These are phyloP conservation scores for Kodamaea nitidulidarum DNA, from an alignment of 805 yeast species.

Conservation along the genomic window DNA sequence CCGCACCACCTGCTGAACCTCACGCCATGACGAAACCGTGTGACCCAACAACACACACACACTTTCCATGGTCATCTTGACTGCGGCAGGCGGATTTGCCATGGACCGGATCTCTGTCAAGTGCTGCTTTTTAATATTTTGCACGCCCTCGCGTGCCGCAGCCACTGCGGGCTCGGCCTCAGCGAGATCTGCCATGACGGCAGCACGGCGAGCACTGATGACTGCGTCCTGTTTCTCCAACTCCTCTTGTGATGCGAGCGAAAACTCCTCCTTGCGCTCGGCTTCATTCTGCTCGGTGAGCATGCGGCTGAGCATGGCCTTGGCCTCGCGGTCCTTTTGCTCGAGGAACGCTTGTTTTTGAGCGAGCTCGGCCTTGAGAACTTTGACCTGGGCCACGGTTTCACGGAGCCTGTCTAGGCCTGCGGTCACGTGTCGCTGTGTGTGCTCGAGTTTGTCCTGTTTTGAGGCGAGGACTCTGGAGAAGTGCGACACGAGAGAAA, in stretches of 20 bases:
- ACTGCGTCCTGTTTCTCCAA: conserved; percentile 62
- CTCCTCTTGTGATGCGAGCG: conserved; percentile 68
- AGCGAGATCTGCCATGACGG: conserved; percentile 62
- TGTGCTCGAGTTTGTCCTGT: conserved; percentile 51
- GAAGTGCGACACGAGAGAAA: conserved; percentile 49
- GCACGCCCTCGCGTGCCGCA: conserved; percentile 87
- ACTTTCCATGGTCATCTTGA: conserved; percentile 80
- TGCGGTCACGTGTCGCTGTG: conserved; percentile 64
- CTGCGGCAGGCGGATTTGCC: conserved; percentile 86
- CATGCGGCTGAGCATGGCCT: conserved; percentile 67
- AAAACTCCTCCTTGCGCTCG: conserved; percentile 83
- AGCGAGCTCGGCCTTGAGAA: conserved; percentile 51
- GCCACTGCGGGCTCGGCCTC: conserved; percentile 78
- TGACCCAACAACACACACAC: conserved; percentile 82
- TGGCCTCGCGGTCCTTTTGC: conserved; percentile 64
- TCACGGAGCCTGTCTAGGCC: conserved; percentile 77
- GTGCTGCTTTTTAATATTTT: conserved; percentile 87
- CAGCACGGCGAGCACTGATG: conserved; percentile 48
- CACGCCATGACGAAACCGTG: conserved; percentile 66
- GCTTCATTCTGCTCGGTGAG: conserved; percentile 86
- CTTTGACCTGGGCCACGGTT: conserved; percentile 68
- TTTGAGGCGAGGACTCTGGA: conserved; percentile 37
- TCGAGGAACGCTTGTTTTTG: conserved; percentile 47
- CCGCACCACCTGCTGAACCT: conserved; percentile 75
- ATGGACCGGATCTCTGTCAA: conserved; percentile 84